These are phyloP conservation scores for Cynanchum wilfordii DNA, from an alignment of 257 asterid genomes.

Conservation along the genomic window DNA sequence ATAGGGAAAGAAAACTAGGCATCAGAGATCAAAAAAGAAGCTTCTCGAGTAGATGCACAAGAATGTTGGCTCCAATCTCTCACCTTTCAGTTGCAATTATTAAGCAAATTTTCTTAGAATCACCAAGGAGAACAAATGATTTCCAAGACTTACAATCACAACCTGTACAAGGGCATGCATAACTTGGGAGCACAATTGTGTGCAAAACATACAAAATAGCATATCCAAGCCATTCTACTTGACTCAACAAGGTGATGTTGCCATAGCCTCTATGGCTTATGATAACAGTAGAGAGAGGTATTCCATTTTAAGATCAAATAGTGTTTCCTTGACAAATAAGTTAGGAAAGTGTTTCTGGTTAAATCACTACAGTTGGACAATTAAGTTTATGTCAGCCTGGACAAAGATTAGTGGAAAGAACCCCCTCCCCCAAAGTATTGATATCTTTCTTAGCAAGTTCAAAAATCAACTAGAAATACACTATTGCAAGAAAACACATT, in stretches of 20 bases:
- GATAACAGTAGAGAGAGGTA: neutral
- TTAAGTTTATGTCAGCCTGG: neutral
- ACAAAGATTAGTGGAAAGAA: neutral
- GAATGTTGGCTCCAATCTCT: slow-evolving; percentile 29
- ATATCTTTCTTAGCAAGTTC: neutral
- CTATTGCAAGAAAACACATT: neutral
- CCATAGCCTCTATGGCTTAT: neutral
- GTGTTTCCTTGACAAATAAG: neutral
- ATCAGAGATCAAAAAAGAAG: slow-evolving; percentile 33
- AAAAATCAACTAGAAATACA: neutral
- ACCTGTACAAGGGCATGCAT: neutral
- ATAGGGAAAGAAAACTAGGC: slow-evolving; percentile 31
- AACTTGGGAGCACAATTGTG: neutral
- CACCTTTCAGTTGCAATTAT: slow-evolving; percentile 28
- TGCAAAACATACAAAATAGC: neutral
- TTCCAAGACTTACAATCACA: neutral
- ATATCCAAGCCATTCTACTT: neutral
- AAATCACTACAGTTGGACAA: neutral
- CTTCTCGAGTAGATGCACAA: slow-evolving; percentile 27
- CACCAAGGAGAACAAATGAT: neutral
- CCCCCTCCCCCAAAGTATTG: neutral
- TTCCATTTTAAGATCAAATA: neutral
- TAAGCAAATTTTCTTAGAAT: slow-evolving; percentile 7
- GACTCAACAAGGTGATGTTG: neutral
- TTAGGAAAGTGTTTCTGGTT: neutral